Conservation (phyloP, 2,329 filamentous ascomycete species). For the Zymoseptoria pseudotritici region DNA sequence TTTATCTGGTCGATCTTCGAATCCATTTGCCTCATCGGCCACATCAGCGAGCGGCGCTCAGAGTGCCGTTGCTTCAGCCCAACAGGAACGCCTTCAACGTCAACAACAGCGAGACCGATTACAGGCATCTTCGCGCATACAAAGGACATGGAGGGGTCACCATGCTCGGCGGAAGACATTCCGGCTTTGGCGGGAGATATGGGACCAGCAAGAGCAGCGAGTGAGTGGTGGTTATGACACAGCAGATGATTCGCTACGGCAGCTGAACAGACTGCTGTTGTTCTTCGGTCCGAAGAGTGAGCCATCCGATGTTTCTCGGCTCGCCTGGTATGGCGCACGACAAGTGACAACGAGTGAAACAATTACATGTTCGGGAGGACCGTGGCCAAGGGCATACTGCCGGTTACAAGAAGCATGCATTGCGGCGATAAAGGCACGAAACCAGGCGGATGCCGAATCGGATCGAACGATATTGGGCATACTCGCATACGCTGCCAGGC, state of each 20-base stretch:
- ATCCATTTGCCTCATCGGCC: slow-evolving; percentile 60
- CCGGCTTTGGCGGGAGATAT: slow-evolving; percentile 50
- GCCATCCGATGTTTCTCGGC: slow-evolving; percentile 32
- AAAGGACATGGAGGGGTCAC: slow-evolving; percentile 77
- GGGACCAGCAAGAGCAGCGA: slow-evolving; percentile 49
- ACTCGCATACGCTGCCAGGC: slow-evolving; percentile 32
- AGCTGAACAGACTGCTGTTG: slow-evolving; percentile 37
- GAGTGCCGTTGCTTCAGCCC: slow-evolving; percentile 73
- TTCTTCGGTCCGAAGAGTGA: slow-evolving; percentile 35
- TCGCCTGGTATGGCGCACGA: slow-evolving; percentile 35
- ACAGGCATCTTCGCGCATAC: slow-evolving; percentile 66
- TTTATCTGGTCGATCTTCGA: slow-evolving; percentile 73
- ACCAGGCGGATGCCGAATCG: slow-evolving; percentile 14
- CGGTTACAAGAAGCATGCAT: slow-evolving; percentile 34
- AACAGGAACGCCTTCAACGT: slow-evolving; percentile 73
- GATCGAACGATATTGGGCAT: slow-evolving; percentile 21
- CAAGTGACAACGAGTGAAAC: slow-evolving; percentile 27
- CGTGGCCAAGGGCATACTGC: slow-evolving; percentile 38
- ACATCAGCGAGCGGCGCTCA: slow-evolving; percentile 50
- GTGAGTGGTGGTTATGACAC: slow-evolving; percentile 30
- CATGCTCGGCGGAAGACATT: slow-evolving; percentile 53
- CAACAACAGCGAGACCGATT: slow-evolving; percentile 73
- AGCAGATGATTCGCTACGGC: slow-evolving; percentile 33
- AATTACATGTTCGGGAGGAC: slow-evolving; percentile 21
- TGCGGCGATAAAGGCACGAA: slow-evolving; percentile 13